These are phyloP conservation scores for Chenopodium berlandieri DNA, from an alignment of 148 eudicot species.

Conservation along the genomic window DNA sequence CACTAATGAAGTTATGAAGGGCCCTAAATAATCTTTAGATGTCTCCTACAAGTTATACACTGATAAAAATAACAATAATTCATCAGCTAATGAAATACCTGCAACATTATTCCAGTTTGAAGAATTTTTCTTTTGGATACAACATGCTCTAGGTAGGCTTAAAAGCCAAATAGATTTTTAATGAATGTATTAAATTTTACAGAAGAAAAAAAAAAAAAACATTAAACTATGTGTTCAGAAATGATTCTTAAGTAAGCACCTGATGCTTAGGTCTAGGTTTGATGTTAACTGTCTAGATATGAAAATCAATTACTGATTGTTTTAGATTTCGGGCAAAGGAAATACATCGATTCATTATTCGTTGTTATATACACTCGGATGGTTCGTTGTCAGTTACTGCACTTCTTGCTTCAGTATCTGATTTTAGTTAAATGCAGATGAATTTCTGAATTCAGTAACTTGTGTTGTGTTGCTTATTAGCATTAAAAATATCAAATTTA, in stretches of 20 bases:
- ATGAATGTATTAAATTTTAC: neutral
- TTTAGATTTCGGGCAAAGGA: neutral
- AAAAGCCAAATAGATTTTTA: neutral
- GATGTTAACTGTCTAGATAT: neutral
- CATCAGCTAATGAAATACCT: conserved; percentile 14
- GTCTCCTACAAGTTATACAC: conserved; percentile 23
- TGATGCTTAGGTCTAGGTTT: conserved; percentile 6
- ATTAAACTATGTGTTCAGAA: conserved; percentile 10
- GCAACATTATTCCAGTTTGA: conserved; percentile 10
- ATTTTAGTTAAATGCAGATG: no score
- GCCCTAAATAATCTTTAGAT: conserved; percentile 17
- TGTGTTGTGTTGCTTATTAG: neutral
- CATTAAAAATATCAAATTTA: no score
- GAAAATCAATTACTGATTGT: neutral
- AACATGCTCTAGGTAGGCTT: conserved; percentile 17
- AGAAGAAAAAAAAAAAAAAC: neutral
- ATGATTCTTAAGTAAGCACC: conserved; percentile 10
- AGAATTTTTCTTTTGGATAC: conserved; percentile 1
- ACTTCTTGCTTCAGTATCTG: neutral
- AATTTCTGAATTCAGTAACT: neutral
- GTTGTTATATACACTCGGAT: no score
- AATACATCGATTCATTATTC: neutral
- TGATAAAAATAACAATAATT: conserved; percentile 7
- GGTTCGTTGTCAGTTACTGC: neutral
- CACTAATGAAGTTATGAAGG: conserved; percentile 17